Base-by-base conservation (phyloP, 169 alveolate species). In the Eimeria falciformis region DNA sequence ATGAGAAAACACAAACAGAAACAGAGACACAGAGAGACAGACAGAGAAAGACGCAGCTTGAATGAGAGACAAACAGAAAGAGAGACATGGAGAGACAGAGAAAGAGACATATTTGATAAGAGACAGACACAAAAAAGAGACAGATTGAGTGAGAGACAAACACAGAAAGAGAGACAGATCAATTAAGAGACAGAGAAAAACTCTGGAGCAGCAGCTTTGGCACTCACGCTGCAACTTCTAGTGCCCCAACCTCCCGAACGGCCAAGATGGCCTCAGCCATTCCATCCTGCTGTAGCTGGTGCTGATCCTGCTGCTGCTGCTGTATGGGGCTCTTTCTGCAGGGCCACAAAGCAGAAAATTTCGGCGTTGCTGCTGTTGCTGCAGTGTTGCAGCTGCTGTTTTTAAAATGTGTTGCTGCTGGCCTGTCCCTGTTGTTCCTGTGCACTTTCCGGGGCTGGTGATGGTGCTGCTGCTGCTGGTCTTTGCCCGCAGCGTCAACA, bases 201-300 rank as follows among this genome's bases (percentile, higher is more conserved):
- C 0, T 5, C 29, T n/a, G 43, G 43, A 23, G 85, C 85, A 75
- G 62, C 40, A 46, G 27, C 56, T 33, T 23, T 50, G 11, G 62
- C 62, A 21, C 88, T 79, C 53, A 79, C 88, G 88, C 88, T 79
- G 88, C 88, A 53, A 71, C 88, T 29, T 79, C 88, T 7, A 79
- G 73, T 29, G 88, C 47, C 14, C 88, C 88, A 29, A 79, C 53
- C 9, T 68, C 88, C 88, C 88, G 9, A 23, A 79, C 71, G 25
- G 71, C 71, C 11, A 58, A 53, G 37, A 79, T 47, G 68, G 12
- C 71, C 3, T 50, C 53, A 25, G 71, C 6, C 71, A 29, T 58
- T 7, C 53, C 73, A 50, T 50, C 88, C 37, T 53, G 73, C 53
- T 27, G 18, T 27, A 9, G 55, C 50, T 25, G 55, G 11, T 50